These are phyloP conservation scores for Chaetomium sp. DNA, from an alignment of 2,329 filamentous ascomycete genomes.

Conservation along the genomic window DNA sequence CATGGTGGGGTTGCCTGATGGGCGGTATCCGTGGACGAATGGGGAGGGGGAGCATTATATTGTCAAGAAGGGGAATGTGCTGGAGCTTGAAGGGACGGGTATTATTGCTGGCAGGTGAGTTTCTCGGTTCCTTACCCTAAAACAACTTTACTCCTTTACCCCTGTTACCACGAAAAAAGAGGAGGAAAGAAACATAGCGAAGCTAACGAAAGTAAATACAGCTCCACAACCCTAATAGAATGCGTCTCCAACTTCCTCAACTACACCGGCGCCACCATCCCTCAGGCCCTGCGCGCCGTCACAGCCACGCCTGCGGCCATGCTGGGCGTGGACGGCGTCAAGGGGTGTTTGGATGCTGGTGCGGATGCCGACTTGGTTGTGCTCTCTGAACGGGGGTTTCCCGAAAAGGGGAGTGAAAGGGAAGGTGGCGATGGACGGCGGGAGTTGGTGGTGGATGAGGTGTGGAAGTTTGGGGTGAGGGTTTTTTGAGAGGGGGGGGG, in stretches of 20 bases:
- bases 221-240: constrained; percentile 67
- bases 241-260: constrained; percentile 76
- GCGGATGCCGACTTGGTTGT: constrained; percentile 66
- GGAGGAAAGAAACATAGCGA: too few species aligned
- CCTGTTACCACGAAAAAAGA: too few species aligned
- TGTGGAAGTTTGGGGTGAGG: constrained; percentile 69
- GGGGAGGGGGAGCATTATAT: constrained; percentile 52
- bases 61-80: constrained; percentile 62
- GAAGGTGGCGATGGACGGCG: constrained; percentile 32
- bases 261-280: constrained; percentile 63
- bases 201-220: constrained; percentile 23
- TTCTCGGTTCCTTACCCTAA: neutral
- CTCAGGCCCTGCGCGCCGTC: constrained; percentile 64
- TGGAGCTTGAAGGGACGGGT: constrained; percentile 69
- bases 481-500: constrained; percentile 30
- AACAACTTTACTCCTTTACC: neutral
- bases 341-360: constrained; percentile 58
- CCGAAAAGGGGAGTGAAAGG: constrained; percentile 29
- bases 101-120: constrained; percentile 69
- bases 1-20: constrained; percentile 75
- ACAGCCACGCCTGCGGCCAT: constrained; percentile 72
- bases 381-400: constrained; percentile 38
- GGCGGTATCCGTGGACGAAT: constrained; percentile 81
- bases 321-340: constrained; percentile 60
- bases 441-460: constrained; percentile 59